These are phyloP conservation scores for Berkeleyomyces rouxiae DNA, from an alignment of 2,329 filamentous ascomycete genomes.

Conservation along the genomic window DNA sequence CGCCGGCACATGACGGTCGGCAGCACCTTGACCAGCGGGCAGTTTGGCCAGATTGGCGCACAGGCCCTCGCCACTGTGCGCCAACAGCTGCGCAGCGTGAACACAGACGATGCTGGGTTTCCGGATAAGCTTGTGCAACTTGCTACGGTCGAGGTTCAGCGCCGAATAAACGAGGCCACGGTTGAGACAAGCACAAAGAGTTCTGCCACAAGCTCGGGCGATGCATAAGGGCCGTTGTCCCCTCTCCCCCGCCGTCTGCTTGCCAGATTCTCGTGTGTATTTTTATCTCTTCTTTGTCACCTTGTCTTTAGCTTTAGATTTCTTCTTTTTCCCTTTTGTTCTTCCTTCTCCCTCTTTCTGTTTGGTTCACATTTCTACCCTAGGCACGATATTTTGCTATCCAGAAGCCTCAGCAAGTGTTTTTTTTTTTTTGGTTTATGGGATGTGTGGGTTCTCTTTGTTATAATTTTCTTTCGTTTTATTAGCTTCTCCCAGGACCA, in stretches of 20 bases:
- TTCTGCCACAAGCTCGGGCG: not conserved
- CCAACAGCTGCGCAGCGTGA: not conserved
- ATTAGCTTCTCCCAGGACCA: not conserved
- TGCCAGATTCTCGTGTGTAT: not conserved
- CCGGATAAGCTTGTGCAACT: not conserved
- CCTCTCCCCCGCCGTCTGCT: not conserved
- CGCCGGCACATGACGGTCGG: slow-evolving; percentile 6
- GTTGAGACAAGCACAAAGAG: not conserved
- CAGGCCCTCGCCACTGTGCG: slow-evolving; percentile 1
- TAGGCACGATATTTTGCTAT: not conserved
- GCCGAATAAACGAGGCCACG: not conserved
- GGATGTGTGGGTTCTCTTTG: not conserved
- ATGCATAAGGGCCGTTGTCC: not conserved
- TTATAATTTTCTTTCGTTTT: not conserved
- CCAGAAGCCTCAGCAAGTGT: not conserved
- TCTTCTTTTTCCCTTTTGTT: not conserved
- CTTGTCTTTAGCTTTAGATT: not conserved
- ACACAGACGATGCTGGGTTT: not conserved
- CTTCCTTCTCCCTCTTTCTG: not conserved
- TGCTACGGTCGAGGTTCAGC: slow-evolving; percentile 6
- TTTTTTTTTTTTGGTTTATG: not conserved
- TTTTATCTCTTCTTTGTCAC: not conserved
- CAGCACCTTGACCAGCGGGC: slow-evolving; percentile 5
- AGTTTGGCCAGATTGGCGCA: slow-evolving; percentile 10
- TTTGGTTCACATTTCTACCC: not conserved